Conservation (phyloP, 129 eudicot species). For the Saussurea involucrata region DNA sequence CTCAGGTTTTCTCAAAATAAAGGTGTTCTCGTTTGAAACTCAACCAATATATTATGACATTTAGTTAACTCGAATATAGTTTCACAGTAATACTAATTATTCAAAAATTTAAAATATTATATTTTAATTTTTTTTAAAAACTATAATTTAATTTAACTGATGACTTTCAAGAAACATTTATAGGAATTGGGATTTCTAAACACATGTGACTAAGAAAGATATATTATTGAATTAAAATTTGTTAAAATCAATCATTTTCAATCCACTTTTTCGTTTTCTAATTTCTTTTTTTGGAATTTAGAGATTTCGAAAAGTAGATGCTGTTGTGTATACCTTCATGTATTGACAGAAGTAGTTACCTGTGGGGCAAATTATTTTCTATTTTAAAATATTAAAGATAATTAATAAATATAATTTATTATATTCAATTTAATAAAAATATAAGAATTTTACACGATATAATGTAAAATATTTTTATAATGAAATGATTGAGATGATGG, state of each 20-base stretch:
- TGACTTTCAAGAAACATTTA: not conserved
- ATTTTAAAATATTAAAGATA: not conserved
- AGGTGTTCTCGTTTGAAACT: too few species aligned
- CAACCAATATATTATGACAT: too few species aligned
- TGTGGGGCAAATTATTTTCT: not conserved
- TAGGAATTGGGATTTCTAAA: not conserved
- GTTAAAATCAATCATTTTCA: constrained; percentile 9
- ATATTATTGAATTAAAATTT: not conserved
- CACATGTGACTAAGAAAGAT: not conserved
- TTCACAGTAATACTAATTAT: not conserved
- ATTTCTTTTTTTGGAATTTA: not conserved
- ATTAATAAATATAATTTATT: not conserved
- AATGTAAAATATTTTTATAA: not conserved
- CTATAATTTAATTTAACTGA: not conserved
- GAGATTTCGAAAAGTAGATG: constrained; percentile 3
- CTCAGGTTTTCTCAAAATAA: too few species aligned
- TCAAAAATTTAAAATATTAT: not conserved
- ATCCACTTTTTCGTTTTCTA: not conserved
- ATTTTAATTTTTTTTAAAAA: not conserved
- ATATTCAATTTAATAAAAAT: not conserved
- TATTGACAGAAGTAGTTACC: constrained; percentile 17
- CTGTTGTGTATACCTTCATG: constrained; percentile 4
- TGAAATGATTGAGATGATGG: not conserved
- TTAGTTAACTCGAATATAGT: not conserved
- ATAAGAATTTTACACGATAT: not conserved